Conservation (phyloP, 202 grass and related monocot species). For the Carex sylvatica region DNA sequence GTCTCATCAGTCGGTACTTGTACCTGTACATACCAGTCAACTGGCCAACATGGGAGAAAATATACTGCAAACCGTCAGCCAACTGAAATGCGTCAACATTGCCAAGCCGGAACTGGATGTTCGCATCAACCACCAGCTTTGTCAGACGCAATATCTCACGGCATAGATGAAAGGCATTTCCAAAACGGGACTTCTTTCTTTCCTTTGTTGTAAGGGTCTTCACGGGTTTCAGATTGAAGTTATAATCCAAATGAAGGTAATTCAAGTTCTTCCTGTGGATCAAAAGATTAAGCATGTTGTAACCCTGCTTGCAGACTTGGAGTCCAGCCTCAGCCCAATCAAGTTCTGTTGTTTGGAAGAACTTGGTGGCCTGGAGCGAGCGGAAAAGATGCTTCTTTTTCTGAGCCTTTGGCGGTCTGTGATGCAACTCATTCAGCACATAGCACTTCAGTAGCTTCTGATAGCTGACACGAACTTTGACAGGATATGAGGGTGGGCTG, state of each 20-base stretch:
- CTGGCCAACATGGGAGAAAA: conserved; percentile 97
- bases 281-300: conserved; percentile 98
- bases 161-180: conserved; percentile 97
- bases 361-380: conserved; percentile 93
- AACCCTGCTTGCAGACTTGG: conserved; percentile 98
- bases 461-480: conserved; percentile 98
- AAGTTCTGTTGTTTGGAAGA: conserved; percentile 97
- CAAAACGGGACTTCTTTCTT: conserved; percentile 97
- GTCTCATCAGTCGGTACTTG: conserved; percentile 93
- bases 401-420: conserved; percentile 89
- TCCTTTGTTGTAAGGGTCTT: conserved; percentile 99
- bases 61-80: conserved; percentile 96
- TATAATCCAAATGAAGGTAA: conserved; percentile 98
- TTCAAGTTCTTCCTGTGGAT: conserved; percentile 98
- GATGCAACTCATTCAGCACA: conserved; percentile 93
- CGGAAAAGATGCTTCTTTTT: conserved; percentile 97
- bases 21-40: conserved; percentile 99
- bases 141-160: conserved; percentile 96
- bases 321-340: conserved; percentile 94
- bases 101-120: conserved; percentile 90
- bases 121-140: conserved; percentile 96
- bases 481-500: conserved; percentile 90
- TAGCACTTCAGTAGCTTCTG: conserved; percentile 96
- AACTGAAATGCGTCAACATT: conserved; percentile 97
- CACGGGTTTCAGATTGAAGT: conserved; percentile 97